Conservation (phyloP, 352 stramenopile species). For the Chrysophaeum taylorii region DNA sequence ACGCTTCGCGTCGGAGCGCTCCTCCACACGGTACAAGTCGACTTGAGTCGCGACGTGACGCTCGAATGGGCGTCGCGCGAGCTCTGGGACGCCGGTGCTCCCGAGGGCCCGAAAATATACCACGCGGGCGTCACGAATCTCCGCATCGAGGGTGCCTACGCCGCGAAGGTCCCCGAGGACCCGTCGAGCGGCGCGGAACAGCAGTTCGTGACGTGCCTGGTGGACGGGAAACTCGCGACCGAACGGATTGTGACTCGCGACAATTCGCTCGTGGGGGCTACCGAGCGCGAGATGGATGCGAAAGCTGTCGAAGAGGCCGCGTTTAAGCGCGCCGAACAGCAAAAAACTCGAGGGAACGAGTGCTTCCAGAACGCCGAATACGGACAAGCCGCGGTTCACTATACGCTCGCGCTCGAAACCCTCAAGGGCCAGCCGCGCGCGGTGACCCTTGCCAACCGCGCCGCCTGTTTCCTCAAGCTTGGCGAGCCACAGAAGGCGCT, state of each 20-base stretch:
- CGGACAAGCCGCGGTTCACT: conserved; percentile 56
- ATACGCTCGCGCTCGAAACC: conserved; percentile 50
- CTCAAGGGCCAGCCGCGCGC: conserved; percentile 25
- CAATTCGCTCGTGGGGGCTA: conserved; percentile 26
- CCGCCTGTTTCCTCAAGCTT: conserved; percentile 57
- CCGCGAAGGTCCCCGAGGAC: too few relatives aligned
- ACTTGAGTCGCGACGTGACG: conserved; percentile 49
- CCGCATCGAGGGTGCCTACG: conserved; percentile 44
- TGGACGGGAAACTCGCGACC: conserved; percentile 45
- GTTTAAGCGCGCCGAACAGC: conserved; percentile 30
- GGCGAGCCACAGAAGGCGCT: conserved; percentile 57
- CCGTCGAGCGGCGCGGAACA: conserved; percentile 48
- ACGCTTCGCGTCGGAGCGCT: conserved; percentile 27
- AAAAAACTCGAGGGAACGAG: conserved; percentile 59
- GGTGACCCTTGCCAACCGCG: conserved; percentile 47
- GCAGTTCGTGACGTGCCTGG: conserved; percentile 54
- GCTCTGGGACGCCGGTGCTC: conserved; percentile 38
- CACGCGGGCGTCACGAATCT: conserved; percentile 27
- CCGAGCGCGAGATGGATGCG: conserved; percentile 45
- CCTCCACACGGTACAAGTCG: conserved; percentile 53
- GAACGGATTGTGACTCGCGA: conserved; percentile 37
- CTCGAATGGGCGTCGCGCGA: conserved; percentile 44
- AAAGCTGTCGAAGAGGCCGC: conserved; percentile 13
- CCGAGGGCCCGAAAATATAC: conserved; percentile 23
- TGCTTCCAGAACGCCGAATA: conserved; percentile 57